Conservation (phyloP, 202 grass and related monocot genomes). For the Schoenoplectus tabernaemontani region DNA sequence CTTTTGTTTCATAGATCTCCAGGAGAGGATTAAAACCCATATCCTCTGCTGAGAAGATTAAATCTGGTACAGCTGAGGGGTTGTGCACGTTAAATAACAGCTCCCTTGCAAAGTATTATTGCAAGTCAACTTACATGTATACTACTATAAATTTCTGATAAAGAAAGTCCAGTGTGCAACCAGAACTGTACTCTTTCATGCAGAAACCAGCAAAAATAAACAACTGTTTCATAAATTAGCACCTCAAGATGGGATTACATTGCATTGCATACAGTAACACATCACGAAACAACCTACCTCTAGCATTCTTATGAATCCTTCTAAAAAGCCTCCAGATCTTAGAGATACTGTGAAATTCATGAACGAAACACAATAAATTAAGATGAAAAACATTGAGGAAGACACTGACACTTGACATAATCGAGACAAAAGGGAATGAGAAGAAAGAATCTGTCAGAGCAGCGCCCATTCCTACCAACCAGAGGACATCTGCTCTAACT, state of each 20-base stretch:
- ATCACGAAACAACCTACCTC: too few relatives aligned
- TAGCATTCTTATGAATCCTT: too few relatives aligned
- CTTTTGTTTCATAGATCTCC: slow-evolving; percentile 17
- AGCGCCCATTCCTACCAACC: slow-evolving; percentile 51
- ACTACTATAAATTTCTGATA: too few relatives aligned
- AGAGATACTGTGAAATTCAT: too few relatives aligned
- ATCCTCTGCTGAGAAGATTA: slow-evolving; percentile 63
- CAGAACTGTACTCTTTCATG: background rate
- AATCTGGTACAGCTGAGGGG: slow-evolving; percentile 60
- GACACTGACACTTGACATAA: slow-evolving; percentile 69
- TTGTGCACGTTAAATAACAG: slow-evolving; percentile 63
- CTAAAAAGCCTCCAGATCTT: too few relatives aligned
- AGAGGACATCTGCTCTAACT: slow-evolving; percentile 74
- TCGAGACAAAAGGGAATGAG: slow-evolving; percentile 94
- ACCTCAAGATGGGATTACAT: background rate
- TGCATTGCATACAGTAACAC: background rate
- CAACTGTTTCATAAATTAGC: background rate
- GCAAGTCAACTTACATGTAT: background rate
- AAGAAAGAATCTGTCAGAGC: slow-evolving; percentile 76
- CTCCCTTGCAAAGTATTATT: slow-evolving; percentile 63
- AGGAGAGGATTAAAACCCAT: slow-evolving; percentile 57
- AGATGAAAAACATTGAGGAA: background rate
- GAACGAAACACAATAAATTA: slow-evolving; percentile 1
- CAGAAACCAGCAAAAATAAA: slow-evolving; percentile 15
- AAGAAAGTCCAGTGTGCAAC: background rate